A percentile compares a stretch with the other conserved stretches of the same genome.
These are phyloP conservation scores for Xanthoceras sorbifolium DNA, from an alignment of 345 rosid genomes.

Conservation along the genomic window DNA sequence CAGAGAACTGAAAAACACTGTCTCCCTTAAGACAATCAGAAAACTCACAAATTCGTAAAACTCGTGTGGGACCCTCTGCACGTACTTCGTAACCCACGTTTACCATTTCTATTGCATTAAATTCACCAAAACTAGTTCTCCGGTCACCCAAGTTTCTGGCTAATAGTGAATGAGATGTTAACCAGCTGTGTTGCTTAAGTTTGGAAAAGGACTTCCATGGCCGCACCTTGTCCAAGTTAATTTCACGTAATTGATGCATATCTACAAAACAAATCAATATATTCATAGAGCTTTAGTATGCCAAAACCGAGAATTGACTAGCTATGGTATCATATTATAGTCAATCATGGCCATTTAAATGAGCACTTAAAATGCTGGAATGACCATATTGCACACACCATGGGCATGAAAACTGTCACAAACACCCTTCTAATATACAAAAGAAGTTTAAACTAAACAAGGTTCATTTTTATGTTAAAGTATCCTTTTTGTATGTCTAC, in stretches of 20 bases:
- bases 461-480: slow-evolving; percentile 5
- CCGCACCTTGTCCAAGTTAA: slow-evolving; percentile 91
- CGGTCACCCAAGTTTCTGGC: slow-evolving; percentile 43
- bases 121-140: slow-evolving; percentile 40
- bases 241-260: slow-evolving; percentile 66
- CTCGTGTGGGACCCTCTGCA: slow-evolving; percentile 88
- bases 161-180: slow-evolving; percentile 53
- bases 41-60: slow-evolving; percentile 73
- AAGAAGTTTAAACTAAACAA: not conserved
- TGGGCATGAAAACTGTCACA: not conserved
- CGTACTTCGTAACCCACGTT: slow-evolving; percentile 89
- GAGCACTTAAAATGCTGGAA: not conserved
- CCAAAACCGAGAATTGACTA: not conserved
- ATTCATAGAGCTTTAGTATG: not conserved
- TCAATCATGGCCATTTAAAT: slow-evolving; percentile 4
- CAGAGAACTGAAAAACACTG: slow-evolving; percentile 41
- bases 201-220: slow-evolving; percentile 86
- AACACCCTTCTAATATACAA: not conserved
- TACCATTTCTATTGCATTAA: slow-evolving; percentile 44
- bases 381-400: not conserved
- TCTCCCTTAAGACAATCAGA: slow-evolving; percentile 51
- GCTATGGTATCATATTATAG: not conserved
- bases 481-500: not conserved
- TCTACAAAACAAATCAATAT: slow-evolving; percentile 45
- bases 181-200: slow-evolving; percentile 47